A percentile compares a stretch with the other conserved stretches of the same genome.
Conservation (phyloP, 129 eudicot species). For the Apium graveolens region DNA sequence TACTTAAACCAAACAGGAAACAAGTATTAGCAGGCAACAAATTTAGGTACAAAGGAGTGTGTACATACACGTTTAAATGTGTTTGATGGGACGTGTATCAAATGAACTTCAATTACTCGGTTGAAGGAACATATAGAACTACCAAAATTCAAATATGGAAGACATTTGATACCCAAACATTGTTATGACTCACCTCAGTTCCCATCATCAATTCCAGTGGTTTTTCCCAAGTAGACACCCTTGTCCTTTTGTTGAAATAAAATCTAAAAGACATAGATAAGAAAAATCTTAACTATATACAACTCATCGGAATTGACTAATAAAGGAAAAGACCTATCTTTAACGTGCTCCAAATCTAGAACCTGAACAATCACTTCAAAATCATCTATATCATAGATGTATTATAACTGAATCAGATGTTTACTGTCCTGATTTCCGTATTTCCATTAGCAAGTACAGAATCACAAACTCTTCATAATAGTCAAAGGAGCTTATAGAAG, state of each 20-base stretch:
- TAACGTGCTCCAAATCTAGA: not conserved
- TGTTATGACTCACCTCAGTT: conserved; percentile 46
- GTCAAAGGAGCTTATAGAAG: not conserved
- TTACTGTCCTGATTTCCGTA: not conserved
- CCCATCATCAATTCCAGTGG: conserved; percentile 81
- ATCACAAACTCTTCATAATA: not conserved
- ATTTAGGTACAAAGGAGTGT: not conserved
- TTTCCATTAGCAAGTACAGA: not conserved
- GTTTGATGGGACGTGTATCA: not conserved
- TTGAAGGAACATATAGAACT: not conserved
- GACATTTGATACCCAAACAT: conserved; percentile 12
- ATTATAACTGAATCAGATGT: not conserved
- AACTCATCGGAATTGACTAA: not conserved
- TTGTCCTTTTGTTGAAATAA: conserved; percentile 72
- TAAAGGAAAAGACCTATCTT: not conserved
- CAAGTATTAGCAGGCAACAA: not conserved
- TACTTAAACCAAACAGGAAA: not conserved
- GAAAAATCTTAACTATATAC: not conserved
- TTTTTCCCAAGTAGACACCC: conserved; percentile 82
- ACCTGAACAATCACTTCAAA: no score
- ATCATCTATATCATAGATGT: not conserved
- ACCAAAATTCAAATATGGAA: not conserved
- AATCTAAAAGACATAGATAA: conserved; percentile 38
- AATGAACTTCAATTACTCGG: not conserved
- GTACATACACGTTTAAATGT: not conserved